Conservation (phyloP, 208 protist genomes). For the Tritrichomonas musculus region DNA sequence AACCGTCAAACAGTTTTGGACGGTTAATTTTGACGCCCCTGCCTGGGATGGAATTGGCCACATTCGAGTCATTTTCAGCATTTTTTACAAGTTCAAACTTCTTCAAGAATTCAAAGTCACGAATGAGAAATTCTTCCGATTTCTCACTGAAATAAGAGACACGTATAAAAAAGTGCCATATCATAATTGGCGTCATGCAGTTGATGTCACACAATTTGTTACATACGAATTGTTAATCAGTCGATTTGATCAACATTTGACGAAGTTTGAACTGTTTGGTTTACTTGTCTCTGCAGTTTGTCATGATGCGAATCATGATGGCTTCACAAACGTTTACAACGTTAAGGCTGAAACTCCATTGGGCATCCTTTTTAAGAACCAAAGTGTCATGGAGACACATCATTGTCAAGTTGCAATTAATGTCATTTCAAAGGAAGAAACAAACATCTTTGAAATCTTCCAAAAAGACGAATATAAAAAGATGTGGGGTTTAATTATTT, state of each 20-base stretch:
- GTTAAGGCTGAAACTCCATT: slow-evolving; percentile 70
- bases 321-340: slow-evolving; percentile 86
- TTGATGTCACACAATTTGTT: slow-evolving; percentile 60
- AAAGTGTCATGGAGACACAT: slow-evolving; percentile 57
- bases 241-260: slow-evolving; percentile 58
- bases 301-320: slow-evolving; percentile 90
- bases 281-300: slow-evolving; percentile 70
- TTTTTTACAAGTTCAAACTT: slow-evolving; percentile 34
- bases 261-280: slow-evolving; percentile 66
- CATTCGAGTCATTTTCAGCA: neutral
- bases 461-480: slow-evolving; percentile 37
- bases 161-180: slow-evolving; percentile 54
- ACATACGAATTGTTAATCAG: slow-evolving; percentile 41
- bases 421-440: slow-evolving; percentile 36
- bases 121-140: neutral
- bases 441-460: slow-evolving; percentile 43
- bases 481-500: slow-evolving; percentile 46
- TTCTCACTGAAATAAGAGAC: neutral
- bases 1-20: neutral
- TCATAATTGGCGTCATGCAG: slow-evolving; percentile 61
- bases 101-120: slow-evolving; percentile 33
- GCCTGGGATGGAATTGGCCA: neutral
- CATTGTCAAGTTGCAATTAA: slow-evolving; percentile 49
- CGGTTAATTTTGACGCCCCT: neutral
- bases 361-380: slow-evolving; percentile 64